Conservation (phyloP, 257 asterid genomes). For the Lithospermum erythrorhizon region DNA sequence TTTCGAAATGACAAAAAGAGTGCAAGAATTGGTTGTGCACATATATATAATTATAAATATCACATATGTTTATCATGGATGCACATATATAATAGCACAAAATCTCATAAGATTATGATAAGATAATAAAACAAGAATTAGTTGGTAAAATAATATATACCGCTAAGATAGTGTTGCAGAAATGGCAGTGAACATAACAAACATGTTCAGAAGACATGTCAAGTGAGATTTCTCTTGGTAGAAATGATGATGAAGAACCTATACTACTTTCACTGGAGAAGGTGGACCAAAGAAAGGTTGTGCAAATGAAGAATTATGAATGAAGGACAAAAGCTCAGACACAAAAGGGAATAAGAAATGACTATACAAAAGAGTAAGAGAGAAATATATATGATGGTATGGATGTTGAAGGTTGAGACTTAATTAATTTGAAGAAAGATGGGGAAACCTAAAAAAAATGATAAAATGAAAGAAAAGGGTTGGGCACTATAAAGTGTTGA, state of each 20-base stretch:
- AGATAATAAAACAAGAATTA: not conserved
- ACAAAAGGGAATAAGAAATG: slow-evolving; percentile 3
- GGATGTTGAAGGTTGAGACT: slow-evolving; percentile 4
- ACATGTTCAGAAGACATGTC: slow-evolving; percentile 64
- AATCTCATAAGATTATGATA: not conserved
- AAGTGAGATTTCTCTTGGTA: slow-evolving; percentile 36
- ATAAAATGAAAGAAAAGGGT: not conserved
- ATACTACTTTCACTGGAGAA: slow-evolving; percentile 5
- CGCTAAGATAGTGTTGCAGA: slow-evolving; percentile 92
- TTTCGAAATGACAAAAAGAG: too few species aligned
- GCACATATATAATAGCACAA: too few species aligned
- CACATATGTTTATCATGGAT: too few species aligned
- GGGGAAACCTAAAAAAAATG: too few species aligned
- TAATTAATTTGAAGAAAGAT: too few species aligned
- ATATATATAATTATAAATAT: too few species aligned
- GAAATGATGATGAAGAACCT: slow-evolving; percentile 12
- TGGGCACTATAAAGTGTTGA: slow-evolving; percentile 9
- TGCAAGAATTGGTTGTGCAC: too few species aligned
- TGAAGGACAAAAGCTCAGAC: not conserved
- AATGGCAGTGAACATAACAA: slow-evolving; percentile 86
- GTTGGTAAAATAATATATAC: slow-evolving; percentile 24
- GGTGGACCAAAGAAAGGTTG: slow-evolving; percentile 2
- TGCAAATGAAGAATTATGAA: slow-evolving; percentile 11
- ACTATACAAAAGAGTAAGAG: slow-evolving; percentile 11
- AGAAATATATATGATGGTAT: slow-evolving; percentile 5